phyloP scores from a whole-genome alignment of 2,329 filamentous ascomycete genomes.

The Emydomyces testavorans region DNA sequence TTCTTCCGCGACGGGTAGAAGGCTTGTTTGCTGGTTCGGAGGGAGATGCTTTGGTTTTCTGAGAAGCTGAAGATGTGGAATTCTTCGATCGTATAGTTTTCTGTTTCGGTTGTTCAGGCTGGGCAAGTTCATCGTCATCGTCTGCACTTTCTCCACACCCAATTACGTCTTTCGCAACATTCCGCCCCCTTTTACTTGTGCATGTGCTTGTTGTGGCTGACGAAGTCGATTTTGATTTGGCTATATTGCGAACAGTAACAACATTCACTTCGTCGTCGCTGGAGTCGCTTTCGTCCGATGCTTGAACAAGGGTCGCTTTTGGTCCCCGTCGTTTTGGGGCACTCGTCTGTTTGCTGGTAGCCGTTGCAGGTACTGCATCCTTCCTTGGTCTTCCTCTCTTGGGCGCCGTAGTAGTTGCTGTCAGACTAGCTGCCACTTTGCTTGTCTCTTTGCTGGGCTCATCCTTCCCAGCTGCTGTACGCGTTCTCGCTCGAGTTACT shows the following conservation, averaged over 20 bases:
- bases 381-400: slow-evolving; percentile 15
- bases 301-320: slow-evolving; percentile 1
- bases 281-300: slow-evolving; percentile 11
- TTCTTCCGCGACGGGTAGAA: slow-evolving; percentile 15
- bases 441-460: neutral
- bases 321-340: slow-evolving; percentile 7
- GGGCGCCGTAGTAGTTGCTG: neutral
- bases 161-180: neutral
- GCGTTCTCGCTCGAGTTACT: slow-evolving; percentile 16
- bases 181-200: neutral
- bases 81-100: slow-evolving; percentile 14
- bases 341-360: neutral
- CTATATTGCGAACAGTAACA: slow-evolving; percentile 10
- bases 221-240: neutral
- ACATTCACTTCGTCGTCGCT: slow-evolving; percentile 19
- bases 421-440: neutral
- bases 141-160: slow-evolving; percentile 12
- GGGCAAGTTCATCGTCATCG: slow-evolving; percentile 23
- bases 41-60: slow-evolving; percentile 15
- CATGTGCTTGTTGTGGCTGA: neutral
- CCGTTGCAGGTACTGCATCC: slow-evolving; percentile 7
- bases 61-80: slow-evolving; percentile 9
- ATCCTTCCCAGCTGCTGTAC: slow-evolving; percentile 2
- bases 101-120: slow-evolving; percentile 12
- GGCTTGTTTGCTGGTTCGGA: neutral